Percentiles rank a stretch among this genome's conserved stretches.
These are phyloP conservation scores for Pythium aquatile DNA, from an alignment of 352 stramenopile species.

Conservation along the genomic window DNA sequence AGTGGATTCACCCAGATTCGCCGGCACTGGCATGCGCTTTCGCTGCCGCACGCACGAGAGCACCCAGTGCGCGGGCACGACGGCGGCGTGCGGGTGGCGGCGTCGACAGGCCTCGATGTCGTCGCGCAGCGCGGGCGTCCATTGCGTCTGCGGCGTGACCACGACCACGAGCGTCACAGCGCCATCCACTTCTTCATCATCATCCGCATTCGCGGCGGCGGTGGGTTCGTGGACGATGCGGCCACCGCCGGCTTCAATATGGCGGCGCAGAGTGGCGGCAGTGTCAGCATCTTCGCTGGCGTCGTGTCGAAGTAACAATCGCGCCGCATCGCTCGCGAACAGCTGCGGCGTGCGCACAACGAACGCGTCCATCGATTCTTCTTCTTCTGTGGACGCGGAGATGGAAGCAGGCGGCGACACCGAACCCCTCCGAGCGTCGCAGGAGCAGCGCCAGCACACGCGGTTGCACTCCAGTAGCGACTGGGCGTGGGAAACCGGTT, in stretches of 20 bases:
- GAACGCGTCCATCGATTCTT: slow-evolving; percentile 57
- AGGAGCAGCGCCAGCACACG: background rate
- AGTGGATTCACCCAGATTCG: background rate
- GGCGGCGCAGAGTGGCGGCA: background rate
- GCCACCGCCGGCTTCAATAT: slow-evolving; percentile 3
- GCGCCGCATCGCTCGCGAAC: slow-evolving; percentile 28
- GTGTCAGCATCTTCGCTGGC: background rate
- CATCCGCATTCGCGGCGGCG: background rate
- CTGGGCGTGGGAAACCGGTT: slow-evolving; percentile 2
- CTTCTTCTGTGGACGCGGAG: slow-evolving; percentile 3
- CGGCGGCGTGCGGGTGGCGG: slow-evolving; percentile 9
- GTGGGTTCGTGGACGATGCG: background rate
- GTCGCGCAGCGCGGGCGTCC: background rate
- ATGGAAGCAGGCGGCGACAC: slow-evolving; percentile 2
- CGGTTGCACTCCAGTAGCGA: background rate
- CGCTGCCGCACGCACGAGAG: slow-evolving; percentile 28
- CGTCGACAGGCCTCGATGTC: slow-evolving; percentile 6
- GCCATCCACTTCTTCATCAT: background rate
- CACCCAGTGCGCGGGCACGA: slow-evolving; percentile 35
- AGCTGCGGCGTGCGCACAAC: slow-evolving; percentile 37
- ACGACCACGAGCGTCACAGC: slow-evolving; percentile 19
- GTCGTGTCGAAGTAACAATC: slow-evolving; percentile 18
- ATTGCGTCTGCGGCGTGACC: background rate
- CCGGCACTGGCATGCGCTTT: slow-evolving; percentile 20
- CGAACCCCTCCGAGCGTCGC: background rate